Base-by-base conservation (phyloP, 2,329 filamentous ascomycete species). In the Talaromyces sp. region DNA sequence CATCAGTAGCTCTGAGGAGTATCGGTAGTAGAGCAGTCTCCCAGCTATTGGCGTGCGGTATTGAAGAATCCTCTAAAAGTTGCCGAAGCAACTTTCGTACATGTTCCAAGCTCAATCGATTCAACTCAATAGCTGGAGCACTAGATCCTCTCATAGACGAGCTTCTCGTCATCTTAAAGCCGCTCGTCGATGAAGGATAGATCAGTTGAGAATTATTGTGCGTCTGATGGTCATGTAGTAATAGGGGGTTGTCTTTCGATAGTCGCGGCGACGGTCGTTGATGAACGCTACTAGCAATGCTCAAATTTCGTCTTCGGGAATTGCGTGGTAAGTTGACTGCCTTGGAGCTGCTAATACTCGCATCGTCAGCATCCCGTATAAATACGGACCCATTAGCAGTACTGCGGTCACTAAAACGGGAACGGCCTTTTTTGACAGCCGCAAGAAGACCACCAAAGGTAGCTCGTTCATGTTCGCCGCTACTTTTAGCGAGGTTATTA, bases 21-120 rank as follows among this genome's bases (percentile, higher is more conserved):
- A 99, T 96, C 0, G 95, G 95, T 47, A 97, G 85, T 13, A 99
- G 82, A 0, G 94, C 92, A 69, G 89, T 93, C 74, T 97, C 91
- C 95, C 95, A 99, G 33, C 89, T 89, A 2, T 86, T 81, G 0
- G 87, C 83, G 70, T 91, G 90, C 13, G 90, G 85, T 27, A 99
- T 87, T 3, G 85, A 83, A 2, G 87, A 86, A 74, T 97, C 94
- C 67, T 89, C 84, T 1, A 99, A 79, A 41, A 98, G 84, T 75
- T 99, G 95, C 47, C 87, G 87, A 17, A 99, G 83, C 3, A 99
- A 85, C 72, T 89, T 91, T 69, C 90, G 89, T 22, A 98, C 92
- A 80, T 99, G 95, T 68, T 91, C 87, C 66, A 97, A 79, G 74
- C 95, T 97, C 6, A 92, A 91, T 68, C 88, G 86, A 69, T 97